Base-by-base conservation (phyloP, 495 filamentous ascomycete species). In the Barbatosphaeria neglecta region DNA sequence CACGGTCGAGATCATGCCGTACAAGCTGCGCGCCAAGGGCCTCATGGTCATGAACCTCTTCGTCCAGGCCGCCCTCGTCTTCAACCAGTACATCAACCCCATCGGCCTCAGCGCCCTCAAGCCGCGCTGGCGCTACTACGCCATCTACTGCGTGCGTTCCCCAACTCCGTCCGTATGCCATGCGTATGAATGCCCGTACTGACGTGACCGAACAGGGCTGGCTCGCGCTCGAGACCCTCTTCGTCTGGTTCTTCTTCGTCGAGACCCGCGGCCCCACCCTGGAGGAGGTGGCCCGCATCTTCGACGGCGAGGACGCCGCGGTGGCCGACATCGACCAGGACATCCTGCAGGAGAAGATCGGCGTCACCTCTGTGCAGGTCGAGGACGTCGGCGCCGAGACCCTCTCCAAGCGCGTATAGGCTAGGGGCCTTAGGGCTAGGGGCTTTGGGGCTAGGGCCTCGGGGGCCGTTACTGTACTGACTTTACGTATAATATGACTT, bases 1-100 rank as follows among this genome's bases (percentile, higher is more conserved):
- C 54, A 67, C 71, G 5, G 68, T 80, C 44, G 80, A 83, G 61
- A 79, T 84, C 55, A 66, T 82, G 27, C 79, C 80, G 0, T 85
- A 76, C 62, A 69, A 72, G 42, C 68, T 83, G 47, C 76, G 80
- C 25, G 78, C 79, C 48, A 55, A 66, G 59, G 60, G 62, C 17
- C 53, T 72, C 33, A 41, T 64, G 49, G 46, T 70, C 45, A 56
- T 69, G 44, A 68, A 69, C 50, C 37, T 68, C 43, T 60, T 58
- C 45, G 53, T 68, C 47, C 66, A 70, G 47, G 53, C 54, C 22
- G 65, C 66, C 22, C 57, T 69, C 16, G 57, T 62, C 41, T 61
- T 71, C 50, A 69, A 69, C 58, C 43, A 45, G 31, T 45, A 37
- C 31, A 37, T 45, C 18, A 45, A 45, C 43, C 43, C 43, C n/a